Percentiles rank a stretch among this genome's conserved stretches.
These are phyloP conservation scores for Strobilomyces echinocephalus DNA, from an alignment of 768 basidiomycete genomes.

Conservation along the genomic window DNA sequence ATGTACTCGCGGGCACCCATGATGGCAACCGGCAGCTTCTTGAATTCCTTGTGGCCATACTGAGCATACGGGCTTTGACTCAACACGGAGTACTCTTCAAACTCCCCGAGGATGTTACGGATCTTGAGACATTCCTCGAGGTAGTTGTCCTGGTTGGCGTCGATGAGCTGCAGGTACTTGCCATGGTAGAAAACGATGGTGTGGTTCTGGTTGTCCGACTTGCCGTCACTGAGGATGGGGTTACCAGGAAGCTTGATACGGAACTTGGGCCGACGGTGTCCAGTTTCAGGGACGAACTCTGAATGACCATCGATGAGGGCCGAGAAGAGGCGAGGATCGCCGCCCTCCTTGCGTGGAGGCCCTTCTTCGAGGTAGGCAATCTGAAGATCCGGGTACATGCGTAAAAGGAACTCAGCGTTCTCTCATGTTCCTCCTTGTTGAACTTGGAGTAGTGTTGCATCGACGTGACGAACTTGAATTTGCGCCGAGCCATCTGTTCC, in stretches of 20 bases:
- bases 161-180: constrained; percentile 98
- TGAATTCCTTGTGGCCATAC: constrained; percentile 86
- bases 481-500: constrained; percentile 94
- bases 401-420: constrained; percentile 95
- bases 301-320: constrained; percentile 97
- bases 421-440: constrained; percentile 98
- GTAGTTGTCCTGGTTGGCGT: constrained; percentile 99
- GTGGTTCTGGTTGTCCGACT: constrained; percentile 99
- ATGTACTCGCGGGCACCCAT: constrained; percentile 99
- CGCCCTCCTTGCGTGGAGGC: constrained; percentile 87
- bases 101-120: constrained; percentile 94
- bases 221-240: constrained; percentile 97
- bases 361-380: constrained; percentile 99
- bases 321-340: constrained; percentile 92
- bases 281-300: constrained; percentile 89
- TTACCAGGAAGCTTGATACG: constrained; percentile 97
- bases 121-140: constrained; percentile 99
- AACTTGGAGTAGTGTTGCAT: constrained; percentile 99
- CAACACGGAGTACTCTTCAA: constrained; percentile 87
- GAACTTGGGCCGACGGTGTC: constrained; percentile 92
- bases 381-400: constrained; percentile 97
- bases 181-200: constrained; percentile 99
- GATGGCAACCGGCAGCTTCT: constrained; percentile 86
- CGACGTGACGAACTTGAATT: constrained; percentile 98
- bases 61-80: constrained; percentile 89